Conservation (phyloP, 257 asterid species). For the Apocynum venetum region DNA sequence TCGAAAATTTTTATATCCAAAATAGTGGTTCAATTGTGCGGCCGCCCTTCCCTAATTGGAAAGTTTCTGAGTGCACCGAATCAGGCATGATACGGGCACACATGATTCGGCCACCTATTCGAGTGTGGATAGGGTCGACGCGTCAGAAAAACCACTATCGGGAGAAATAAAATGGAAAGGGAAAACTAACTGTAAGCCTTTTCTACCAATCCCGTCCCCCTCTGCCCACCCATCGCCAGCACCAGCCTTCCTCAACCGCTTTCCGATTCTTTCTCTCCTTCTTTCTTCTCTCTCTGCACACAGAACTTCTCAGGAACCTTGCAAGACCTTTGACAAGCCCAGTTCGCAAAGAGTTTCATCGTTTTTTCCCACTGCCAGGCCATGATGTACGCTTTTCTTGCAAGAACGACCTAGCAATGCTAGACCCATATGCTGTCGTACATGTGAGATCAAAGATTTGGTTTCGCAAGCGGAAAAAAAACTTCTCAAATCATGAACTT, state of each 20-base stretch:
- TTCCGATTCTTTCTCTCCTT: background rate
- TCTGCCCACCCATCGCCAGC: background rate
- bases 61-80: too few species aligned
- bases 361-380: conserved; percentile 9
- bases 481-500: background rate
- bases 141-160: background rate
- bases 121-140: conserved; percentile 12
- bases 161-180: too few species aligned
- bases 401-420: conserved; percentile 37
- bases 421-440: conserved; percentile 32
- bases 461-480: conserved; percentile 53
- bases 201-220: too few species aligned
- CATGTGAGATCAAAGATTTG: conserved; percentile 38
- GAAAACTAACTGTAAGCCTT: too few species aligned
- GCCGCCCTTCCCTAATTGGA: too few species aligned
- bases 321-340: background rate
- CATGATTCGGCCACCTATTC: too few species aligned
- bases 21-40: too few species aligned
- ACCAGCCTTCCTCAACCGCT: background rate
- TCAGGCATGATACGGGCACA: too few species aligned
- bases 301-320: background rate
- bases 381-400: conserved; percentile 18
- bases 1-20: too few species aligned
- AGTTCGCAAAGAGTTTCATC: background rate
- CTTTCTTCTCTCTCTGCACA: background rate